Evolutionary conservation across 208 protist species (phyloP).

Genomic region (Wallacemonas sp.): DNA sequence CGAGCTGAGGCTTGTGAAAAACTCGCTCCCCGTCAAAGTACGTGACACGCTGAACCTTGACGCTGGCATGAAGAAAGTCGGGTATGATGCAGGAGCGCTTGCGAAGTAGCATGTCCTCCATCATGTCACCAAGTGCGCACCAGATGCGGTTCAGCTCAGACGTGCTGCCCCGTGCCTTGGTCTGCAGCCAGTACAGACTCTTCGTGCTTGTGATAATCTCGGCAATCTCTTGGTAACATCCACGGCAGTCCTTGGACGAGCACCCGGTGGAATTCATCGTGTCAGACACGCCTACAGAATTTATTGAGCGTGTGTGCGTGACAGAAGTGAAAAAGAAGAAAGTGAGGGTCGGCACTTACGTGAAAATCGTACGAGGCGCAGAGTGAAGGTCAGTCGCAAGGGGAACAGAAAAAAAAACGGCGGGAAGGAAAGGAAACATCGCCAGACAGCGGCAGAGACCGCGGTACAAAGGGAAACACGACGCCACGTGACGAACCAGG

Average conservation of each 20-base stretch:
- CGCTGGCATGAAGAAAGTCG: constrained; percentile 82
- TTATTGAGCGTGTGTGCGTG: background rate
- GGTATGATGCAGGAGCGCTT: constrained; percentile 66
- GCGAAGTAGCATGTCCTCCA: constrained; percentile 54
- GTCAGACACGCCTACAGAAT: background rate
- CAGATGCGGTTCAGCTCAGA: constrained; percentile 71
- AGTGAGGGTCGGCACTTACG: background rate
- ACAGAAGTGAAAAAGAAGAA: constrained; percentile 24
- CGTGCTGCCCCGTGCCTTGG: constrained; percentile 41
- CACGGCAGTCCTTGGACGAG: constrained; percentile 45
- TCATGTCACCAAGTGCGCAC: constrained; percentile 53
- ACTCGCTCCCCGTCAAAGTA: constrained; percentile 42
- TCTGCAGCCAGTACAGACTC: constrained; percentile 63
- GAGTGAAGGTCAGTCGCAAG: too few relatives aligned
- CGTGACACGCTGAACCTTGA: constrained; percentile 64
- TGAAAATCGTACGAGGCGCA: too few relatives aligned
- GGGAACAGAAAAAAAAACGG: constrained; percentile 3
- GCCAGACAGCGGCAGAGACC: too few relatives aligned
- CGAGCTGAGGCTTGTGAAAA: constrained; percentile 82
- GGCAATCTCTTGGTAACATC: constrained; percentile 79
- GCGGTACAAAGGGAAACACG: too few relatives aligned
- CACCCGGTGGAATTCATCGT: constrained; percentile 15
- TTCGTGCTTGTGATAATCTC: constrained; percentile 50
- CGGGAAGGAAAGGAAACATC: background rate
- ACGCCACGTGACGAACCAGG: too few relatives aligned